Percentiles rank a stretch among this genome's conserved stretches.
Evolutionary conservation across 257 asterid species (phyloP).

Genomic region (Fraxinus pennsylvanica): DNA sequence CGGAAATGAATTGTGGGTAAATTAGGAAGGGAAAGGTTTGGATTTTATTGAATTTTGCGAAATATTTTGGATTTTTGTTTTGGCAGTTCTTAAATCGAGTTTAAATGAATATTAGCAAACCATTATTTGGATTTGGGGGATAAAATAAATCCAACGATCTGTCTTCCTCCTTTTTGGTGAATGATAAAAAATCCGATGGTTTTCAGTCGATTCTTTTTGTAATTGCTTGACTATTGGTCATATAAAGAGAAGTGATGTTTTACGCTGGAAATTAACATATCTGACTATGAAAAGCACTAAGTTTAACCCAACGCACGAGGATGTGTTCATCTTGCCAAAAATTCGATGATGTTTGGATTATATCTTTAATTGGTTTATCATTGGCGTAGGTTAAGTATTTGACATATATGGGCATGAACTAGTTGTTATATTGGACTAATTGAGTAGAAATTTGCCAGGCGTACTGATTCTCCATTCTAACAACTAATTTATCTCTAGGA

Average conservation of each 20-base stretch:
- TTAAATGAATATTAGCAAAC: not conserved
- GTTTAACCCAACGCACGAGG: not conserved
- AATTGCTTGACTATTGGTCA: not conserved
- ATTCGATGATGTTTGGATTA: not conserved
- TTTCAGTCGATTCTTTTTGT: not conserved
- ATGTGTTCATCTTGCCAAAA: not conserved
- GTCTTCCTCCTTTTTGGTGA: not conserved
- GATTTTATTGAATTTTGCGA: constrained; percentile 14
- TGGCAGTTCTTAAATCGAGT: not conserved
- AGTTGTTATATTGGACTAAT: not conserved
- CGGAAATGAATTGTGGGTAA: not conserved
- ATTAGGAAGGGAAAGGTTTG: constrained; percentile 15
- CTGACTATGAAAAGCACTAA: not conserved
- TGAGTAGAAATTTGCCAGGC: not conserved
- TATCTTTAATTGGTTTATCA: not conserved
- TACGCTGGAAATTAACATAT: not conserved
- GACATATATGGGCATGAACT: not conserved
- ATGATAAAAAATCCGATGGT: not conserved
- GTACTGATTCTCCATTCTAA: not conserved
- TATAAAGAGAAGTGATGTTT: not conserved
- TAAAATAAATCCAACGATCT: not conserved
- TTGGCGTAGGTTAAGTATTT: not conserved
- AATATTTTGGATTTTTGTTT: not conserved
- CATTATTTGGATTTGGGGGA: not conserved
- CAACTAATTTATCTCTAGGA: not conserved